Evolutionary conservation across 768 basidiomycete species (phyloP).

Genomic region (Pleurotus djamor): DNA sequence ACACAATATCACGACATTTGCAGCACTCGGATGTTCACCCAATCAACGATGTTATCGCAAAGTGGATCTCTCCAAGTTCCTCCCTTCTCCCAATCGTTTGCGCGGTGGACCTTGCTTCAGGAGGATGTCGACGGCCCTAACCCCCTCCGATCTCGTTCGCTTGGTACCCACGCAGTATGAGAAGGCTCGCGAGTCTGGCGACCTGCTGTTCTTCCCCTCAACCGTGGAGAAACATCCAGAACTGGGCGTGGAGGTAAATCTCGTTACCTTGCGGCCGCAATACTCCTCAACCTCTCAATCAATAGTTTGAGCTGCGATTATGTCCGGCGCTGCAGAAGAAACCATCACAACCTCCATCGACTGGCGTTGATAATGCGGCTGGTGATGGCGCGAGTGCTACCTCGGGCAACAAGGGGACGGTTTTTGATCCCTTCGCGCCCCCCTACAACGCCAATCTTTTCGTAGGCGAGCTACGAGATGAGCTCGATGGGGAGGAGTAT

Average conservation of each 20-base stretch:
- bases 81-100: not conserved
- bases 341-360: constrained; percentile 46
- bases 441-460: constrained; percentile 79
- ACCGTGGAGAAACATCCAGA: constrained; percentile 60
- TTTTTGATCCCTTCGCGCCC: constrained; percentile 76
- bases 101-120: not conserved
- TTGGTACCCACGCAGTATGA: constrained; percentile 54
- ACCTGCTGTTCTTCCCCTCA: constrained; percentile 80
- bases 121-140: not conserved
- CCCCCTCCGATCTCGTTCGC: constrained; percentile 46
- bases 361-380: constrained; percentile 22
- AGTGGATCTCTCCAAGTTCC: not conserved
- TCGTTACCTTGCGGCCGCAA: constrained; percentile 2
- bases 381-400: constrained; percentile 19
- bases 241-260: constrained; percentile 58
- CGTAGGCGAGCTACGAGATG: constrained; percentile 72
- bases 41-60: constrained; percentile 1
- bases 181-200: constrained; percentile 58
- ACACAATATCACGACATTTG: constrained; percentile 3
- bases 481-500: constrained; percentile 56
- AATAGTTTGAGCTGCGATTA: constrained; percentile 81
- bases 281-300: not conserved
- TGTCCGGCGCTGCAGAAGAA: constrained; percentile 89
- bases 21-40: too few species aligned
- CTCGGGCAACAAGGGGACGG: constrained; percentile 24